Conservation (phyloP, 2,329 filamentous ascomycete genomes). For the Diplodia corticola region DNA sequence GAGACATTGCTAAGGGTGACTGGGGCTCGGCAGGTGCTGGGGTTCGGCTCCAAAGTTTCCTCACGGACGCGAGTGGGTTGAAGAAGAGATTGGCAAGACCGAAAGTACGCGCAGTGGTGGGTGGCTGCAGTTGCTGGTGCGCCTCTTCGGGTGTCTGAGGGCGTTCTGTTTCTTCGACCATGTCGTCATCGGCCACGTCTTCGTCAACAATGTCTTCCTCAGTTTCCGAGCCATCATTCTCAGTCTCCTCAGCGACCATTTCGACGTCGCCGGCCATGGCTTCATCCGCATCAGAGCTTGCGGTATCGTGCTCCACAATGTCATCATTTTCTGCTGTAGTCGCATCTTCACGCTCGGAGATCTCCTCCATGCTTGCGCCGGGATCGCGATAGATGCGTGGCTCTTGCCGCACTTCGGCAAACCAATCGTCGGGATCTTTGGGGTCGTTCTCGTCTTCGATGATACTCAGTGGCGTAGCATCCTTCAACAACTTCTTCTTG, state of each 20-base stretch:
- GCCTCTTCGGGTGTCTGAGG: background rate
- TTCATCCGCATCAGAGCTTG: background rate
- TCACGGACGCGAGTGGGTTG: background rate
- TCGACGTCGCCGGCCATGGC: background rate
- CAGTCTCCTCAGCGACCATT: background rate
- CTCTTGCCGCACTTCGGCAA: background rate
- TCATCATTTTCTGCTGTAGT: background rate
- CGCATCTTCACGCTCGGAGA: background rate
- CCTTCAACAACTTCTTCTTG: background rate
- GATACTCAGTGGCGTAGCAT: slow-evolving; percentile 11
- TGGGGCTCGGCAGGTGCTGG: background rate
- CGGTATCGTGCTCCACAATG: background rate
- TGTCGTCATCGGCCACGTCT: background rate
- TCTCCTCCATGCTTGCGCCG: slow-evolving; percentile 7
- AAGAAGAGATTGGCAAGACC: background rate
- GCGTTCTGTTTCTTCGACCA: too few species aligned
- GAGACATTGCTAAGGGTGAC: background rate
- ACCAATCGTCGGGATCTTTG: slow-evolving; percentile 11
- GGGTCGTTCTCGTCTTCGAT: background rate
- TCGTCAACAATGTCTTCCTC: slow-evolving; percentile 1
- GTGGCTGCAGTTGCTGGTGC: background rate
- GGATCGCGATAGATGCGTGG: slow-evolving; percentile 4
- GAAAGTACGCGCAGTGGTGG: background rate
- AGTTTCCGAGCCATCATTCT: background rate
- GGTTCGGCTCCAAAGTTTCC: background rate